Base-by-base conservation (phyloP, 768 basidiomycete genomes). In the Russula abietina region DNA sequence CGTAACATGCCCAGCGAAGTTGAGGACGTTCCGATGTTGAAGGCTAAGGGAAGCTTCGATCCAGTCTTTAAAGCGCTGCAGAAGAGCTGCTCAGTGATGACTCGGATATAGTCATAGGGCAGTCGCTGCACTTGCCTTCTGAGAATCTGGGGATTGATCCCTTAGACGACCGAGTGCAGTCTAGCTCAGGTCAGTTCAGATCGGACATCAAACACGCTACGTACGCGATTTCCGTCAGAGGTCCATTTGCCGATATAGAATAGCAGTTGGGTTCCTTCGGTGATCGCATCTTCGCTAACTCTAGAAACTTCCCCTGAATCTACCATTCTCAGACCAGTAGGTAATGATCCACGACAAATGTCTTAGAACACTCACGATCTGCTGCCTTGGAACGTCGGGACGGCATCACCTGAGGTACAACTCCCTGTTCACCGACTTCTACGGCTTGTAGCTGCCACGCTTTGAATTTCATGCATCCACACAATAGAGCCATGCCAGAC, bases 221-320 rank as follows among this genome's bases (percentile, higher is more conserved):
- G 67, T 70, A 52, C 61, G 75, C 72, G 59, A 39, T 71, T 70
- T 65, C 78, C 75, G 56, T 73, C 69, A 38, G 75, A 75, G 22
- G 78, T 69, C 80, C 80, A 81, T 63, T 74, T 70, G 7, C 79
- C 79, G 33, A 64, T 55, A 62, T 73, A 78, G 48, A 80, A 72
- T 63, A 79, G 78, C 62, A 79, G 74, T 60, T 69, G 76, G 33
- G 72, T 70, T 28, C 78, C 79, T 50, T 70, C 70, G 33, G 71
- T 71, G 12, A 75, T 71, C 0, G 72, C 66, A 24, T 71, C 67
- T 36, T 72, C 69, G 24, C 70, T 71, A n/a, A 65, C 70, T 43
- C 71, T 41, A 12, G 69, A 69, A 14, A 82, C 73, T 66, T 78
- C 78, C 14, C 50, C 59, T 26, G 65, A 52, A 26, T 60, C 65